Evolutionary conservation across 1,139 yeast species (phyloP).

Genomic region (Blastobotrys serpentis): DNA sequence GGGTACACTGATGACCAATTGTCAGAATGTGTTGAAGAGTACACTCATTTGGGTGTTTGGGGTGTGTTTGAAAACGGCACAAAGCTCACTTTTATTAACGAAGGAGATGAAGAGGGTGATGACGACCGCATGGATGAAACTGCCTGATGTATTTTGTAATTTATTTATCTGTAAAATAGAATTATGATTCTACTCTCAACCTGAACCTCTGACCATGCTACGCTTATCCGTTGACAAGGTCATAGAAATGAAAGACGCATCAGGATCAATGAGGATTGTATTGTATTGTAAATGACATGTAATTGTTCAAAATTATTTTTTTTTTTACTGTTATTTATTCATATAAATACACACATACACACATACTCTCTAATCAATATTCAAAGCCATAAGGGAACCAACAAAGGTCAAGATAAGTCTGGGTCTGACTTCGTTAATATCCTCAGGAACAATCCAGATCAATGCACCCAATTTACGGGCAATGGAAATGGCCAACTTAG

Average conservation of each 20-base stretch:
- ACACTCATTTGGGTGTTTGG: conserved; percentile 73
- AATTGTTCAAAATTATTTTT: conserved; percentile 8
- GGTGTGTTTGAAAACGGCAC: conserved; percentile 56
- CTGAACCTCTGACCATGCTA: too few species aligned
- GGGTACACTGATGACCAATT: conserved; percentile 84
- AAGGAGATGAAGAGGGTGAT: conserved; percentile 4
- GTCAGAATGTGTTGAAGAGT: conserved; percentile 71
- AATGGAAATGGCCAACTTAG: conserved; percentile 93
- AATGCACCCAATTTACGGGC: conserved; percentile 98
- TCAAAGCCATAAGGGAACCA: conserved; percentile 83
- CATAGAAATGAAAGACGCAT: too few species aligned
- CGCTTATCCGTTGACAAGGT: too few species aligned
- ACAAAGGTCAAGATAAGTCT: conserved; percentile 91
- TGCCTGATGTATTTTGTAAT: conserved; percentile 4
- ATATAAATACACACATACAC: conserved; percentile 3
- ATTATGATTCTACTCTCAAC: background rate
- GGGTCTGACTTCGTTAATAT: conserved; percentile 91
- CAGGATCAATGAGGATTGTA: too few species aligned
- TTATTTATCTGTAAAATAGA: conserved; percentile 1
- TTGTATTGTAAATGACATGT: too few species aligned
- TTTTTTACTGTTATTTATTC: conserved; percentile 4
- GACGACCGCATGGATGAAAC: conserved; percentile 3
- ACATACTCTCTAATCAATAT: conserved; percentile 23
- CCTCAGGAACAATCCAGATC: conserved; percentile 99
- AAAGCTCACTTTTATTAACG: conserved; percentile 27